These are phyloP conservation scores for Phytophthora boehmeriae DNA, from an alignment of 352 stramenopile genomes.

Conservation along the genomic window DNA sequence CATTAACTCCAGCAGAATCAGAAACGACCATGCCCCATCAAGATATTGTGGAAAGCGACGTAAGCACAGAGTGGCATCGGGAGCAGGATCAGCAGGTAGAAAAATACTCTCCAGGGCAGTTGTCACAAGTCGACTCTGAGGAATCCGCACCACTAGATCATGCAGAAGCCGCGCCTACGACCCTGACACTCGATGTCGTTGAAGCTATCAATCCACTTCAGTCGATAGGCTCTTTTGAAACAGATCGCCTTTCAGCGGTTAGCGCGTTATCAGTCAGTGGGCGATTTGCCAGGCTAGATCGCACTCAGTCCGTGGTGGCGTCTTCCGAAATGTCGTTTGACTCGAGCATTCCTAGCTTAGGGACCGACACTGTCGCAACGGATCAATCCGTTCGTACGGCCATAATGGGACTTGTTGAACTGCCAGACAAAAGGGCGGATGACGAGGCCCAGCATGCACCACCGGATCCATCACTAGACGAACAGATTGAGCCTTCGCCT, in stretches of 20 bases:
- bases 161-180: background rate
- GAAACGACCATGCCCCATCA: background rate
- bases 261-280: conserved; percentile 9
- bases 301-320: conserved; percentile 34
- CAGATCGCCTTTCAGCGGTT: conserved; percentile 15
- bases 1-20: background rate
- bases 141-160: background rate
- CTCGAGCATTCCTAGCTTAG: conserved; percentile 49
- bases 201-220: conserved; percentile 1
- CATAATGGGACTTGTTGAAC: conserved; percentile 4
- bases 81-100: conserved; percentile 6
- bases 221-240: conserved; percentile 18
- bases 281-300: conserved; percentile 3
- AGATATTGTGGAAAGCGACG: background rate
- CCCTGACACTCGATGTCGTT: background rate
- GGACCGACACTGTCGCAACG: conserved; percentile 26
- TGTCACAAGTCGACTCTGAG: conserved; percentile 6
- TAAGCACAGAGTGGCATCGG: conserved; percentile 1
- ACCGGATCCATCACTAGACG: background rate
- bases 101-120: conserved; percentile 4
- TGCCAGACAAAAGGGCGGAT: background rate
- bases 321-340: conserved; percentile 58
- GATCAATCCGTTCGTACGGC: conserved; percentile 13
- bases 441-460: background rate
- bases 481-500: background rate